Evolutionary conservation across 495 filamentous ascomycete genomes (phyloP).

Genomic region (Staphylotrichum longicolle): DNA sequence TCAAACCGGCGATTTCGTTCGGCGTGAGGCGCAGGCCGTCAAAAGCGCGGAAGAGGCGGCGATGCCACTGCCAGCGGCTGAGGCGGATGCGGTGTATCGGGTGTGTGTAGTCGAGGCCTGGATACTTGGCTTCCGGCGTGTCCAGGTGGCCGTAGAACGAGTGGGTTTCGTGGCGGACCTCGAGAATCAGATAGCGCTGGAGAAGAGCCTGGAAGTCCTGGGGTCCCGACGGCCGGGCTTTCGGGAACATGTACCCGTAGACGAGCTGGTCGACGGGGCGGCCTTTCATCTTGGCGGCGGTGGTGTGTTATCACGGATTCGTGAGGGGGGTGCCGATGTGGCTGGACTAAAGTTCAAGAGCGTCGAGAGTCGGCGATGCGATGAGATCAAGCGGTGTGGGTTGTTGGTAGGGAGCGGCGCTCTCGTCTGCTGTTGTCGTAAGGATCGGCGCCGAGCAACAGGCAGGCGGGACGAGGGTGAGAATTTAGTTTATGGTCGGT

Average conservation of each 20-base stretch:
- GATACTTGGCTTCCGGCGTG: constrained; percentile 84
- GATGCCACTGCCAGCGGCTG: constrained; percentile 76
- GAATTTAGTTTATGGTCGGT: neutral
- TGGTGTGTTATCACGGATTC: neutral
- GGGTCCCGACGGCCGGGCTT: constrained; percentile 48
- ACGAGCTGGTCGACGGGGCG: constrained; percentile 53
- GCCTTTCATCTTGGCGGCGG: constrained; percentile 49
- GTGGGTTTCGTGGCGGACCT: constrained; percentile 81
- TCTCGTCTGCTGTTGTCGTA: neutral
- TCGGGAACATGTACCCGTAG: constrained; percentile 56
- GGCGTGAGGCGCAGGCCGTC: constrained; percentile 73
- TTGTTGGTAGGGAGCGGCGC: neutral
- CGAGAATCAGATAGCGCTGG: constrained; percentile 69
- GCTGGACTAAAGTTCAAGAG: neutral
- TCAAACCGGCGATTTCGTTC: constrained; percentile 71
- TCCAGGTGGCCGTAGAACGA: constrained; percentile 84
- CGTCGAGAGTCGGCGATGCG: neutral
- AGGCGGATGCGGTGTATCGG: constrained; percentile 80
- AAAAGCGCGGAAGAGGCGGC: constrained; percentile 76
- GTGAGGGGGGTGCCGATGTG: neutral
- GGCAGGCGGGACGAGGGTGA: constrained; percentile 2
- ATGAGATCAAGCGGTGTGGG: constrained; percentile 7
- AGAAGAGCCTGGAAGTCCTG: constrained; percentile 54
- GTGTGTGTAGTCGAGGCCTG: constrained; percentile 82
- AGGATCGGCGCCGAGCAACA: constrained; percentile 18